Base-by-base conservation (phyloP, 2,329 filamentous ascomycete genomes). In the Neopestalotiopsis clavispora region DNA sequence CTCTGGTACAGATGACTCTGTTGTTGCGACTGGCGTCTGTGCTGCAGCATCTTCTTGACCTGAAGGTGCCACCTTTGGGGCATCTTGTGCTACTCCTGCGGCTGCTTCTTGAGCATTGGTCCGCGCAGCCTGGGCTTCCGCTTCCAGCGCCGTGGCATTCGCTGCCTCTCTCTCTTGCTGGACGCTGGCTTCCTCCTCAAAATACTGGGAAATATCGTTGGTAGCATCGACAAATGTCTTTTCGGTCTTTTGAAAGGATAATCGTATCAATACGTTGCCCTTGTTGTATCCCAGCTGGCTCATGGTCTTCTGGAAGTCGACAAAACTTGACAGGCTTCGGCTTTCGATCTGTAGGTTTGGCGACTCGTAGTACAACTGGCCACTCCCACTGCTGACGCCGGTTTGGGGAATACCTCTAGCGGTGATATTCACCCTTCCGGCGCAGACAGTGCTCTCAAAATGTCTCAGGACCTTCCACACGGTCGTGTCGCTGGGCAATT, bases 401-500 rank as follows among this genome's bases (percentile, higher is more conserved):
- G 86, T 87, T 70, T 89, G 86, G 0, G 94, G 91, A n/a, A 92
- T 86, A 2, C 91, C 94, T 70, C 95, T 87, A 14, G 91, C 94
- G 0, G 96, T 98, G 74, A 99, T 89, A 78, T 98, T 98, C 72
- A 93, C 83, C 67, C 81, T 84, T 9, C 86, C 86, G 68, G 85
- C 84, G 63, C 85, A 89, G n/a, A 88, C 88, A 30, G 88, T 87
- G 71, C 92, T 92, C 81, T 99, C 96, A 73, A 98, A 97, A 77
- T 96, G 94, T 69, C 96, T 91, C 68, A 99, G 79, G 34, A 98
- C 85, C 73, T 94, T 89, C 96, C 96, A 99, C 80, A 99, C 79
- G 20, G 94, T 93, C 45, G 94, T 93, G 72, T 94, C 92, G 79
- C 93, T 97, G 1, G 95, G 91, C 70, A 98, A 94, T 77, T 96